Conservation (phyloP, 345 rosid genomes). For the Aegle marmelos region DNA sequence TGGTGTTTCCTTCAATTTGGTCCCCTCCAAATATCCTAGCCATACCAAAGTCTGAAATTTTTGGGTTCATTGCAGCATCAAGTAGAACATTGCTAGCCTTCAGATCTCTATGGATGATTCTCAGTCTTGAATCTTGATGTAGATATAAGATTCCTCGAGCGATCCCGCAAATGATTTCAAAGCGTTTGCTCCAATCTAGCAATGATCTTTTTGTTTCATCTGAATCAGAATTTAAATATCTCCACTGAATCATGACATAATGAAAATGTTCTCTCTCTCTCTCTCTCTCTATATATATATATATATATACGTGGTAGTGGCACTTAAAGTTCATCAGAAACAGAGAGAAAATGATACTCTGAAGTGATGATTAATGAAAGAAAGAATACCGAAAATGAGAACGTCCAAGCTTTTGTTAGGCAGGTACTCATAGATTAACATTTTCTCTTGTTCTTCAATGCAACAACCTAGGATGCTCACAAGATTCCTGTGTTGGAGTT, state of each 20-base stretch:
- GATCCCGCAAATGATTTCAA: conserved; percentile 50
- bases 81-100: conserved; percentile 62
- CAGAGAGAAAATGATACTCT: background rate
- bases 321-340: background rate
- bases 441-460: conserved; percentile 25
- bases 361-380: background rate
- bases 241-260: background rate
- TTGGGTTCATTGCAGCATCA: conserved; percentile 49
- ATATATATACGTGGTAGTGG: too few relatives aligned
- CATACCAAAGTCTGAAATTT: conserved; percentile 69
- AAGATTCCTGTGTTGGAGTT: conserved; percentile 71
- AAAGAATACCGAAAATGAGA: conserved; percentile 28
- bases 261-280: too few relatives aligned
- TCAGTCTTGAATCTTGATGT: conserved; percentile 69
- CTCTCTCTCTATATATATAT: too few relatives aligned
- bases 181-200: conserved; percentile 54
- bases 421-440: conserved; percentile 41
- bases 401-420: conserved; percentile 42
- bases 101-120: conserved; percentile 73
- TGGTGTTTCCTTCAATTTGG: conserved; percentile 49
- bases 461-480: conserved; percentile 67
- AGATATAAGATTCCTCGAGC: conserved; percentile 74
- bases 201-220: conserved; percentile 32
- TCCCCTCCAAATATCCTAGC: conserved; percentile 55
- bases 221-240: conserved; percentile 3